These are phyloP conservation scores for Curvularia verruculosa DNA, from an alignment of 2,329 filamentous ascomycete genomes.

Conservation along the genomic window DNA sequence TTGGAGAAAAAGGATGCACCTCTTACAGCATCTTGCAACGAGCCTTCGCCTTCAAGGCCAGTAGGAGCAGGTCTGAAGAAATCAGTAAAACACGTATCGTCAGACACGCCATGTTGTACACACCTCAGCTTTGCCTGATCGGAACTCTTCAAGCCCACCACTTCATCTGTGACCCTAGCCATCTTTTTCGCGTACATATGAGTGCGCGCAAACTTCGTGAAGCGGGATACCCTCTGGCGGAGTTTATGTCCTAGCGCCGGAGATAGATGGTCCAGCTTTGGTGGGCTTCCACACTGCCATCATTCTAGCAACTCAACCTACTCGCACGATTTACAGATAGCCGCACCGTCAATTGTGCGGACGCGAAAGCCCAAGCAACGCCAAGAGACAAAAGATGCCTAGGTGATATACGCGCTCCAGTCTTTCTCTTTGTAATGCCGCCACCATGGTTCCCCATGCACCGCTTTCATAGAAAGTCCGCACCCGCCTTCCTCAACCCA, in stretches of 20 bases:
- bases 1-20: slow-evolving; percentile 34
- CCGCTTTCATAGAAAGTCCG: slow-evolving; percentile 15
- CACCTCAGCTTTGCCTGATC: slow-evolving; percentile 30
- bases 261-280: slow-evolving; percentile 9
- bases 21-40: slow-evolving; percentile 45
- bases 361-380: slow-evolving; percentile 1
- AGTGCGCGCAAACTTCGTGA: slow-evolving; percentile 12
- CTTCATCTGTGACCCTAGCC: slow-evolving; percentile 17
- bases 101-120: background rate
- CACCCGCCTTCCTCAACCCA: slow-evolving; percentile 6
- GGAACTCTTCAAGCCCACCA: slow-evolving; percentile 25
- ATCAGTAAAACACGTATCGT: background rate
- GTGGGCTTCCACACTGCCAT: too few species aligned
- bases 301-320: background rate
- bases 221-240: slow-evolving; percentile 14
- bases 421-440: slow-evolving; percentile 22
- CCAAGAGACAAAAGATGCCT: slow-evolving; percentile 12
- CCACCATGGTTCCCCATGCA: slow-evolving; percentile 26
- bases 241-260: slow-evolving; percentile 31
- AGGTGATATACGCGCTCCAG: slow-evolving; percentile 21
- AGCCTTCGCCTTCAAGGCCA: slow-evolving; percentile 31
- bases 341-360: slow-evolving; percentile 6
- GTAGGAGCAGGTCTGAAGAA: slow-evolving; percentile 37
- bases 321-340: background rate
- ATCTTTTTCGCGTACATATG: slow-evolving; percentile 18